Evolutionary conservation across 306 rosid genomes (phyloP).

Genomic region (Arachis hypogaea): DNA sequence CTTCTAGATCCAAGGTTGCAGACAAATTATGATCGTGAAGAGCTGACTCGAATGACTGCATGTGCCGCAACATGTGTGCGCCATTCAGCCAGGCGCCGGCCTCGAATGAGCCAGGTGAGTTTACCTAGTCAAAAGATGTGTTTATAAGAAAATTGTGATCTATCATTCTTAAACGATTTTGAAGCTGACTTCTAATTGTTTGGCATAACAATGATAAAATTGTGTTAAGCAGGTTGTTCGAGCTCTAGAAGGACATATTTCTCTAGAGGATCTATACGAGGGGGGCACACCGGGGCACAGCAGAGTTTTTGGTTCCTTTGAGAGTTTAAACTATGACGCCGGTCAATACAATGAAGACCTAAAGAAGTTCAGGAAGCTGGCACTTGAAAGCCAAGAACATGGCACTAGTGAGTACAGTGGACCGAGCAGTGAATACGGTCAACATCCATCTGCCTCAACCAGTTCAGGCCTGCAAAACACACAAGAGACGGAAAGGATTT

Average conservation of each 20-base stretch:
- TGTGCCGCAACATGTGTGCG: conserved; percentile 66
- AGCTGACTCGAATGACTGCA: conserved; percentile 59
- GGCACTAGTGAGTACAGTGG: conserved; percentile 44
- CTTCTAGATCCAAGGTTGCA: conserved; percentile 57
- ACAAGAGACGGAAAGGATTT: conserved; percentile 41
- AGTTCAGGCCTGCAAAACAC: conserved; percentile 52
- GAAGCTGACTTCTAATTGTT: conserved; percentile 12
- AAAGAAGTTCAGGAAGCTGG: conserved; percentile 49
- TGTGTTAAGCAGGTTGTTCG: conserved; percentile 61
- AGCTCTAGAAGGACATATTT: conserved; percentile 78
- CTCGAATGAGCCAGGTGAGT: conserved; percentile 69
- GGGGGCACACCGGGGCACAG: conserved; percentile 67
- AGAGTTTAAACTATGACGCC: conserved; percentile 56
- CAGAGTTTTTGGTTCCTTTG: conserved; percentile 59
- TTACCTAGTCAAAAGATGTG: conserved; percentile 19
- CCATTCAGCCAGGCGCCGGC: conserved; percentile 58
- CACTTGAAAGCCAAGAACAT: conserved; percentile 39
- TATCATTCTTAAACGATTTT: not conserved
- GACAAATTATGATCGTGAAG: conserved; percentile 48
- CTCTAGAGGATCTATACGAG: conserved; percentile 71
- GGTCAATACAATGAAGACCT: conserved; percentile 57
- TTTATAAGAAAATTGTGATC: conserved; percentile 3
- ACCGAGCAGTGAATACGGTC: conserved; percentile 56
- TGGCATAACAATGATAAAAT: not conserved
- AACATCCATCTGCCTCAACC: conserved; percentile 49